phyloP scores from a whole-genome alignment of 1,139 yeast genomes.

The Groenewaldozyma auringiensis region DNA sequence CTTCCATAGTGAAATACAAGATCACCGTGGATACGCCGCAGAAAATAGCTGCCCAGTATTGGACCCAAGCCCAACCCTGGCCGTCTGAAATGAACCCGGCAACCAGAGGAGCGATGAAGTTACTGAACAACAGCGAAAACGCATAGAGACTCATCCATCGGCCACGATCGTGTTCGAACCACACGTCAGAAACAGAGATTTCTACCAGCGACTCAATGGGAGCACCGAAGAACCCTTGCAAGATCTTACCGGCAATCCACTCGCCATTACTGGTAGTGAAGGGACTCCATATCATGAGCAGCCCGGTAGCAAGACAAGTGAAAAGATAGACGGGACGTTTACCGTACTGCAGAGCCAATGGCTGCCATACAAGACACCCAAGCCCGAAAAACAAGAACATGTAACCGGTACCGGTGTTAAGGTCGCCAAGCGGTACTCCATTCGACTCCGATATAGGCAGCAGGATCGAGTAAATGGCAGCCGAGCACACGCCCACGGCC shows the following conservation, averaged over 20 bases:
- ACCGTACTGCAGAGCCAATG: constrained; percentile 46
- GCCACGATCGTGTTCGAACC: constrained; percentile 71
- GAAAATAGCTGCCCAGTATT: constrained; percentile 67
- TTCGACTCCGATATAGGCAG: constrained; percentile 35
- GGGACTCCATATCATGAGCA: constrained; percentile 23
- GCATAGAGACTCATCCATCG: constrained; percentile 71
- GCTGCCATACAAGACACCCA: constrained; percentile 45
- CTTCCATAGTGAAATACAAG: constrained; percentile 57
- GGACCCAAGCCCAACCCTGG: constrained; percentile 68
- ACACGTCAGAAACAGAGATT: constrained; percentile 34
- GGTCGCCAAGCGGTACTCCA: constrained; percentile 34
- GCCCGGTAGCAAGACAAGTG: constrained; percentile 21
- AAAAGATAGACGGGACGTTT: constrained; percentile 44
- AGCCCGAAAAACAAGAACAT: constrained; percentile 42
- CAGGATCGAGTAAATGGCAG: constrained; percentile 33
- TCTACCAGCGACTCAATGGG: constrained; percentile 52
- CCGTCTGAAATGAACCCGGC: constrained; percentile 60
- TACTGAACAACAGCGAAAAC: constrained; percentile 65
- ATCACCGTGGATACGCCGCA: constrained; percentile 50
- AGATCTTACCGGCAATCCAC: constrained; percentile 37
- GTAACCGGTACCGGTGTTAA: constrained; percentile 47
- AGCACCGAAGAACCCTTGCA: constrained; percentile 44
- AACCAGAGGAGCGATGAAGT: constrained; percentile 69
- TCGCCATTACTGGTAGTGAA: constrained; percentile 19
- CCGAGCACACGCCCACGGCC: constrained; percentile 41